Evolutionary conservation across 2,329 filamentous ascomycete species (phyloP).

Genomic region (Sporothrix pallida): DNA sequence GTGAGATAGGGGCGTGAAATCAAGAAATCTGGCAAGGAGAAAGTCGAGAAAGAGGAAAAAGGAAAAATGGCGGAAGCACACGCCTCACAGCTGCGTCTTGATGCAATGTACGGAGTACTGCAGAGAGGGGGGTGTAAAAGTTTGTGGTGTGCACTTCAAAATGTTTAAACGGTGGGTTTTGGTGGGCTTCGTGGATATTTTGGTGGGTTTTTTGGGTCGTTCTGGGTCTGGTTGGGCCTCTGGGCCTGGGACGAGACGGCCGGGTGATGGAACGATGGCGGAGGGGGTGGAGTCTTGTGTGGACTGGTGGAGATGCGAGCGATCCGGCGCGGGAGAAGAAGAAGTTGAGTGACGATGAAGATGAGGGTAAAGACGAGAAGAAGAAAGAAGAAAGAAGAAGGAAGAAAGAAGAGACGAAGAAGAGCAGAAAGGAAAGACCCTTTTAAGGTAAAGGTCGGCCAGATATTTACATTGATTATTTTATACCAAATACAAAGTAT

Average conservation of each 20-base stretch:
- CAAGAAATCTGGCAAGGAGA: constrained; percentile 5
- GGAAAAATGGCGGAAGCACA: background rate
- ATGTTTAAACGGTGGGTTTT: constrained; percentile 24
- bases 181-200: too few relatives aligned
- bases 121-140: background rate
- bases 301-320: constrained; percentile 14
- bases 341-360: background rate
- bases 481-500: too few relatives aligned
- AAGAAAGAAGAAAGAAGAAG: background rate
- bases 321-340: constrained; percentile 7
- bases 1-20: background rate
- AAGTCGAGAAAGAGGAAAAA: background rate
- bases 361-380: background rate
- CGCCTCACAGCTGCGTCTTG: constrained; percentile 2
- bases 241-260: background rate
- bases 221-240: too few relatives aligned
- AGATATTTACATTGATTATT: too few relatives aligned
- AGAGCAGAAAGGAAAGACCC: background rate
- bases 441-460: background rate
- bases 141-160: background rate
- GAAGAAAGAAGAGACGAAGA: background rate
- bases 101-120: background rate
- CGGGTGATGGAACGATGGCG: background rate
- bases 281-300: constrained; percentile 12
- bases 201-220: too few relatives aligned